A percentile compares a stretch with the other conserved stretches of the same genome.
These are phyloP conservation scores for Rhodocollybia butyracea DNA, from an alignment of 768 basidiomycete species.

Conservation along the genomic window DNA sequence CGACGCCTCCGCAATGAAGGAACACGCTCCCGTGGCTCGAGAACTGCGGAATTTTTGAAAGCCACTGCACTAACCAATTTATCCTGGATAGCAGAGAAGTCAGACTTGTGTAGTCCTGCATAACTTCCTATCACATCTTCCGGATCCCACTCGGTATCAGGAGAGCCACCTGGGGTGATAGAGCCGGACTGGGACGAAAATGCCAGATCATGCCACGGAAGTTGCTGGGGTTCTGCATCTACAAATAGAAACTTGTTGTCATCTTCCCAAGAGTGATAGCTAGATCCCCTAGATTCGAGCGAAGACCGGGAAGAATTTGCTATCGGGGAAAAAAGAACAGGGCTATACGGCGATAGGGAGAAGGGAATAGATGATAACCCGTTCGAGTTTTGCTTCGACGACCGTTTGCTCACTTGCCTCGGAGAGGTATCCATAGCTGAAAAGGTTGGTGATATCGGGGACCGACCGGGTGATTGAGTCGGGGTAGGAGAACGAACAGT, in stretches of 20 bases:
- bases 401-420: constrained; percentile 40
- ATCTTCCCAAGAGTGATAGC: constrained; percentile 79
- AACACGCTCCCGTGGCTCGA: constrained; percentile 58
- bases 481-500: constrained; percentile 62
- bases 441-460: constrained; percentile 52
- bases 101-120: constrained; percentile 65
- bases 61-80: constrained; percentile 65
- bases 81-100: constrained; percentile 72
- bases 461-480: constrained; percentile 53
- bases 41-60: constrained; percentile 46
- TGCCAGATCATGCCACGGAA: constrained; percentile 65
- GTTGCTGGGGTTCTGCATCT: constrained; percentile 44
- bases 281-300: constrained; percentile 76
- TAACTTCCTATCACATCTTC: constrained; percentile 66
- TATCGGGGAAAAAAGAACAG: constrained; percentile 66
- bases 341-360: constrained; percentile 47
- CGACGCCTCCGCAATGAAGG: constrained; percentile 73
- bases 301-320: constrained; percentile 78
- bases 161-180: constrained; percentile 45
- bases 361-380: constrained; percentile 43
- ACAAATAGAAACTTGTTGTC: constrained; percentile 56
- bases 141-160: constrained; percentile 54
- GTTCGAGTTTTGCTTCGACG: constrained; percentile 51
- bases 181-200: constrained; percentile 44
- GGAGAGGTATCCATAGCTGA: constrained; percentile 37